These are phyloP conservation scores for Hyaloscypha hepaticicola DNA, from an alignment of 495 filamentous ascomycete species.

Conservation along the genomic window DNA sequence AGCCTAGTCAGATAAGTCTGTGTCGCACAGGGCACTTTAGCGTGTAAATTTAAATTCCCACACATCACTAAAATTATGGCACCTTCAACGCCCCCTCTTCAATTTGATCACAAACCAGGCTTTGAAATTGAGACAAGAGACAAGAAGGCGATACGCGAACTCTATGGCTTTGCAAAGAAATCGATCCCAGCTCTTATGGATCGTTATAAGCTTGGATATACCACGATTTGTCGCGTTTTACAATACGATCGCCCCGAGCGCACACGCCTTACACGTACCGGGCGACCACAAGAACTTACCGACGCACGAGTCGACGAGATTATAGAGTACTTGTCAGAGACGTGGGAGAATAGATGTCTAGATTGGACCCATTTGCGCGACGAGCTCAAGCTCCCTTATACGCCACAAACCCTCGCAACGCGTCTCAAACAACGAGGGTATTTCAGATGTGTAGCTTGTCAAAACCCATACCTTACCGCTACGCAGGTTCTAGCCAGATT, in stretches of 20 bases:
- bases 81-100: no score
- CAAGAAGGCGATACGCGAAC: constrained; percentile 9
- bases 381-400: neutral
- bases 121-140: neutral
- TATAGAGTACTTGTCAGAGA: neutral
- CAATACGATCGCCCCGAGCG: neutral
- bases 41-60: constrained; percentile 25
- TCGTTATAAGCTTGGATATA: neutral
- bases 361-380: neutral
- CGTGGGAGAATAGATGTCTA: neutral
- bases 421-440: constrained; percentile 4
- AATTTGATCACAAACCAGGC: no score
- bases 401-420: neutral
- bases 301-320: constrained; percentile 5
- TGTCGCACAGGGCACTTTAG: constrained; percentile 21
- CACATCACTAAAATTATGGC: constrained; percentile 9
- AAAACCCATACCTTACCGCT: constrained; percentile 2
- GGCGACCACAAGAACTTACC: neutral
- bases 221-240: neutral
- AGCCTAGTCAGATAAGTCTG: no score
- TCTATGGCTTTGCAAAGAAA: neutral
- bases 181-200: neutral
- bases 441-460: constrained; percentile 3
- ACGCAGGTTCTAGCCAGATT: neutral
- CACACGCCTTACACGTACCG: neutral